phyloP scores from a whole-genome alignment of 78 protist genomes.

The Bigelowiella natans region DNA sequence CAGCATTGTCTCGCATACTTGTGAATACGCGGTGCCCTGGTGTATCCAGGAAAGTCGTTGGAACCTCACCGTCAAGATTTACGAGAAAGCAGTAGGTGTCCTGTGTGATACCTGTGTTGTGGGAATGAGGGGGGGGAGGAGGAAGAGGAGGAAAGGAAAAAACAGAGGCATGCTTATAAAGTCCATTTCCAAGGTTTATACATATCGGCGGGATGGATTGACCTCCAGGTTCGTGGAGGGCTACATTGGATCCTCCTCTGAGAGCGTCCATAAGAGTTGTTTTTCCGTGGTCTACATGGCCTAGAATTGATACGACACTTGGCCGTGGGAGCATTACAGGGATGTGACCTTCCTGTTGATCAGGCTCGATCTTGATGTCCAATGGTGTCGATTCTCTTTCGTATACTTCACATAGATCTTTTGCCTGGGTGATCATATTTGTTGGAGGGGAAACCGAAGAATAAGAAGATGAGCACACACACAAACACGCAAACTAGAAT shows the following conservation, averaged over 20 bases:
- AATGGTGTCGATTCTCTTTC: too few species aligned
- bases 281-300: constrained; percentile 6
- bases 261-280: neutral
- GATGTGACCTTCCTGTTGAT: too few species aligned
- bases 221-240: neutral
- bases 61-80: neutral
- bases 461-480: too few species aligned
- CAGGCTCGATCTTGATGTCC: too few species aligned
- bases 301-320: neutral
- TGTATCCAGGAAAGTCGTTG: neutral
- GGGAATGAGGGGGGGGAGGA: neutral
- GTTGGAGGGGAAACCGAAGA: too few species aligned
- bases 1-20: neutral
- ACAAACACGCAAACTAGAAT: too few species aligned
- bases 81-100: neutral
- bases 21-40: neutral
- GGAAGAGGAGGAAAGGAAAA: neutral
- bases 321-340: neutral
- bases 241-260: neutral
- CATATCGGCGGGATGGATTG: neutral
- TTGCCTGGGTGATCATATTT: too few species aligned
- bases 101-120: neutral
- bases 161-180: too few species aligned
- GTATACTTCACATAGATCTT: too few species aligned
- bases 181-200: neutral